phyloP scores from a whole-genome alignment of 2,329 filamentous ascomycete genomes.

The Fusarium pseudoanthophilum region DNA sequence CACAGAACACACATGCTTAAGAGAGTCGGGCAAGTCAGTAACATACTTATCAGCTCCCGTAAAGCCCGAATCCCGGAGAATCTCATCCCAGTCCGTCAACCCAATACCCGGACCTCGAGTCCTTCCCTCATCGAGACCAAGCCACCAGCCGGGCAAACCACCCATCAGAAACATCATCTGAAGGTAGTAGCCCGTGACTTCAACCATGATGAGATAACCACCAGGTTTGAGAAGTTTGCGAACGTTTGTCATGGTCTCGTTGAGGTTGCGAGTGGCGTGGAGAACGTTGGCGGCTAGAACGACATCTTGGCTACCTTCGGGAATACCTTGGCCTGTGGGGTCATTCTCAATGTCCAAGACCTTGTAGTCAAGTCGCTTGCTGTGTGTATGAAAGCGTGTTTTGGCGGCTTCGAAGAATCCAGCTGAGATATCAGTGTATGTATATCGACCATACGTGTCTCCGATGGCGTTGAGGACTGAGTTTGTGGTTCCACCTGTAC shows the following conservation, averaged over 20 bases:
- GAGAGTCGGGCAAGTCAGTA: not conserved
- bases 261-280: not conserved
- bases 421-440: conserved; percentile 6
- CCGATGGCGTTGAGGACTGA: conserved; percentile 1
- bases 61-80: not conserved
- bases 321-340: not conserved
- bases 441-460: not conserved
- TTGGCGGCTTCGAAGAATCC: not conserved
- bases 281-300: not conserved
- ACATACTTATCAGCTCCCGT: not conserved
- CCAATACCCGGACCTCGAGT: not conserved
- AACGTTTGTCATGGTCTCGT: conserved; percentile 1
- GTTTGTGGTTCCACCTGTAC: not conserved
- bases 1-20: not conserved
- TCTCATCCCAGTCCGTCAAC: conserved; percentile 2
- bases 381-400: not conserved
- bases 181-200: not conserved
- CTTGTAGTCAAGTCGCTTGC: not conserved
- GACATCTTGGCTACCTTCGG: not conserved
- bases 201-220: conserved; percentile 1
- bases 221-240: not conserved
- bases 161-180: conserved; percentile 10
- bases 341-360: conserved; percentile 2
- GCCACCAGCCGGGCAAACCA: conserved; percentile 9
- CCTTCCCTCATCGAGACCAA: conserved; percentile 7